Evolutionary conservation across 352 stramenopile species (phyloP), one percentile per base, ranked within the genome.

Genomic region (Blastocystis sp.): DNA sequence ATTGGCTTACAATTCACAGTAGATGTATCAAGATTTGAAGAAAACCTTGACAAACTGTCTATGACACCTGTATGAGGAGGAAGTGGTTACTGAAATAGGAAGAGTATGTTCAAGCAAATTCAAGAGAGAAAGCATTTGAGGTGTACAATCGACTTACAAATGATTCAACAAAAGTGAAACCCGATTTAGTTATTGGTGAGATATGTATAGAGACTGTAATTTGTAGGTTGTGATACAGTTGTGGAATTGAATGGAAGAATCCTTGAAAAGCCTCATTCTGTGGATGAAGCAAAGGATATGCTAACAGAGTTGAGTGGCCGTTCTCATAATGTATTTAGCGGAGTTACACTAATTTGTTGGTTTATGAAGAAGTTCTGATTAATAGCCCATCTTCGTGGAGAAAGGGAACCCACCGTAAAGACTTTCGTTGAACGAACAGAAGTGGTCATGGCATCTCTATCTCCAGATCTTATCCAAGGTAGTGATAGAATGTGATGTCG

Each of bases 251-350:
- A 95, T 24, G 94, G 93, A 54, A 90, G 91, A 54, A 96, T 97
- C 69, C 91, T 97, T 22, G 94, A 97, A 81, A 97, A 97, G 90
- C 94, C 94, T 22, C 78, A 84, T 58, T 93, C 95, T 70, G 92
- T 95, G 56, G 77, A 94, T 13, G 92, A 96, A 53, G 94, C 94
- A 13, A 94, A 95, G 51, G 76, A 89, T 30, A 97, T 95, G 92
- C 91, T 97, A 7, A 91, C 70, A 17, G 91, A 91, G 44, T 91
- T 97, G 40, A 95, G 94, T 11, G 91, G 90, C 48, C 90, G 91
- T 15, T 92, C 92, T 6, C 94, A 97, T 89, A 91, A 95, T 13
- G 94, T 97, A 33, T 95, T 95, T 90, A 96, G 93, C 0, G 94
- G 94, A 30, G 93, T 97, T n/a, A 93, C 93, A 2, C 68, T 97